Conservation (phyloP, 2,329 filamentous ascomycete genomes). For the Pezicula rhizophila region DNA sequence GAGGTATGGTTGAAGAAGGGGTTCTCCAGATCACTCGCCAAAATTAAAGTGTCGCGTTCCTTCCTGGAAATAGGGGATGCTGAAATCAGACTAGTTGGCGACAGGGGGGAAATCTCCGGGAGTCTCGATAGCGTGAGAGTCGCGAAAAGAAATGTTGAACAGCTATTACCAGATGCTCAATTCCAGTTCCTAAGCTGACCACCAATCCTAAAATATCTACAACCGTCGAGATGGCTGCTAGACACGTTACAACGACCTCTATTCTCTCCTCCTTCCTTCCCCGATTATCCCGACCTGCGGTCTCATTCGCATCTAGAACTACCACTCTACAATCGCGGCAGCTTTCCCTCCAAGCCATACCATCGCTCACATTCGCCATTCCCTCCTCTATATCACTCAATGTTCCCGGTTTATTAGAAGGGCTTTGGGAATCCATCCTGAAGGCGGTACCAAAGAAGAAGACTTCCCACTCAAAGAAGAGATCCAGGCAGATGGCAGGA, state of each 20-base stretch:
- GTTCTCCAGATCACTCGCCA: neutral
- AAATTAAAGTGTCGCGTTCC: conserved; percentile 20
- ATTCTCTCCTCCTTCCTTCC: conserved; percentile 48
- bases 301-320: conserved; percentile 37
- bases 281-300: conserved; percentile 39
- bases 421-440: conserved; percentile 89
- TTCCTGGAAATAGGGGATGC: conserved; percentile 14
- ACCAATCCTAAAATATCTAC: neutral
- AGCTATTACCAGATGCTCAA: neutral
- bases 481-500: conserved; percentile 88
- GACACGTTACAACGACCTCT: conserved; percentile 33
- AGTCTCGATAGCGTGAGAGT: neutral
- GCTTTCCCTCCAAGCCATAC: conserved; percentile 42
- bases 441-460: conserved; percentile 97
- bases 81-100: neutral
- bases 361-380: conserved; percentile 50
- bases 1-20: conserved; percentile 1
- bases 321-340: conserved; percentile 39
- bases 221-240: conserved; percentile 37
- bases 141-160: conserved; percentile 11
- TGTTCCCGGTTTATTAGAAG: conserved; percentile 65
- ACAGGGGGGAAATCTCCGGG: neutral
- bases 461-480: conserved; percentile 92
- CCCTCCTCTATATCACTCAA: conserved; percentile 53
- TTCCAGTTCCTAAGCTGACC: conserved; percentile 1